Evolutionary conservation across 2,329 filamentous ascomycete species (phyloP), one percentile per base, ranked within the genome.

Genomic region (Ploettnerulaceae sp.): DNA sequence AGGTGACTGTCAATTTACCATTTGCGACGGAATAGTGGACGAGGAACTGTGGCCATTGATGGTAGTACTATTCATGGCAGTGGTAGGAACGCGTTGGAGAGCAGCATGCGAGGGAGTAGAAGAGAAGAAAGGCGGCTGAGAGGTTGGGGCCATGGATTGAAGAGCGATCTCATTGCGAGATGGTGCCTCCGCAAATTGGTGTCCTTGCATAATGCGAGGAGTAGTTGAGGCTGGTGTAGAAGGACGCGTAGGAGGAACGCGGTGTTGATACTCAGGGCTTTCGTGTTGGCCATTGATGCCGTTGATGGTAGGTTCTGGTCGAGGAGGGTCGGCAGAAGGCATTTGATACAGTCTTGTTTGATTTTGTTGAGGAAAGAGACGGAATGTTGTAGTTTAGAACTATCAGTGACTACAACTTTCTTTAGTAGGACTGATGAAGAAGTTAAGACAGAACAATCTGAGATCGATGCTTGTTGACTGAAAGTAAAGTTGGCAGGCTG

Each of bases 51-150:
- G n/a, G n/a, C 32, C 32, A 35, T 26, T 17, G 35, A 28, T n/a
- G n/a, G n/a, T n/a, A n/a, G n/a, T n/a, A 41, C 24, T 14, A 4
- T 12, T 14, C 22, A 38, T 24, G 18, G 8, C 26, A 11, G 11
- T 4, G 7, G n/a, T 20, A 22, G 15, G 38, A 17, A 5, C 35
- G 11, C 26, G 3, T 4, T 26, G 20, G 15, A 9, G 12, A 7
- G 20, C 15, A 24, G 26, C 20, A n/a, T 22, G 22, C 5, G 28
- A 11, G 4, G 18, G 7, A n/a, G 20, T 6, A 3, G 8, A n/a
- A 8, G 8, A 7, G 12, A 41, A 41, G 20, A 41, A 41, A 5
- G 38, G 38, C 14, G 38, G 38, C 8, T 41, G 38, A 7, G 38
- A 31, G 8, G 38, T 41, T 6, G 38, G 26, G 6, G 32, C 15